These are phyloP conservation scores for Brassica rapa DNA, from an alignment of 345 rosid species.

Conservation along the genomic window DNA sequence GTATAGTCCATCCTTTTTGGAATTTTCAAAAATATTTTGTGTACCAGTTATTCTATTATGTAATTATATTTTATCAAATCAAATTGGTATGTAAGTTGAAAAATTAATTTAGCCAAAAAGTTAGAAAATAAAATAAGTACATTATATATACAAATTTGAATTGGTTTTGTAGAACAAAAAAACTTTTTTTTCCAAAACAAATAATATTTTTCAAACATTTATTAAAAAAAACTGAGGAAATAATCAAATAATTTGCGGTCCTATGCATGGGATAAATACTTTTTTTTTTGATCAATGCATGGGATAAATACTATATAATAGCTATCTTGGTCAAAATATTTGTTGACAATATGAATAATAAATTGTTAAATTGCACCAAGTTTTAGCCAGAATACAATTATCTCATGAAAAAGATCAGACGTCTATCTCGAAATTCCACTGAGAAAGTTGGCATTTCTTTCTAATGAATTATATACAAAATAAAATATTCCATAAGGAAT, in stretches of 20 bases:
- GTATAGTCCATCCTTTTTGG: neutral
- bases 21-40: neutral
- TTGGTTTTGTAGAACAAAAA: neutral
- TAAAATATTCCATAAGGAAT: neutral
- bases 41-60: neutral
- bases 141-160: neutral
- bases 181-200: neutral
- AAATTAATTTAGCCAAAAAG: neutral
- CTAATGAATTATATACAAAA: neutral
- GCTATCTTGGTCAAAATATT: neutral
- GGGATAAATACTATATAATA: neutral
- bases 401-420: conserved; percentile 5
- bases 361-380: neutral
- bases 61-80: neutral
- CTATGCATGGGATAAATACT: neutral
- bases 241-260: neutral
- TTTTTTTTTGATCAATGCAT: neutral
- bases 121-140: neutral
- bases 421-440: conserved; percentile 26
- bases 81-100: neutral
- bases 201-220: neutral
- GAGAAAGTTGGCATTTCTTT: conserved; percentile 6
- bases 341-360: neutral
- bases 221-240: neutral
- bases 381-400: neutral